Evolutionary conservation across 2,329 filamentous ascomycete genomes (phyloP), one percentile per base, ranked within the genome.

Genomic region (Coleophoma eucalyptorum): DNA sequence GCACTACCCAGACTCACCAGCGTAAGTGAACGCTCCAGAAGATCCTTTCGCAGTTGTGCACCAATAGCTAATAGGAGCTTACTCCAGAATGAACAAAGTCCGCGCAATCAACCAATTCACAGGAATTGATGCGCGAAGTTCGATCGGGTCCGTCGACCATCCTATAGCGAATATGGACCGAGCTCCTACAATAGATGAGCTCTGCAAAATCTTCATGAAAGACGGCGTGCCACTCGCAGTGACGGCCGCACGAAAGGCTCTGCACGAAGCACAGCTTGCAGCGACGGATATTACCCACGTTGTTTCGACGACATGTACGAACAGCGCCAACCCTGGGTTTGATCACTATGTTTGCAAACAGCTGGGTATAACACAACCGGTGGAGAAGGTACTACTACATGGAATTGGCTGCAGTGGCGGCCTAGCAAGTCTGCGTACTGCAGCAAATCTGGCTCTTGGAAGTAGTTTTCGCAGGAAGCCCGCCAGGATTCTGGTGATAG

Each of bases 261-360:
- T 83, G 10, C 66, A 69, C 7, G 80, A 84, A 62, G 78, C 81
- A 5, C 69, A 71, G 15, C 64, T 83, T 40, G 71, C 75, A 40
- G 62, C 74, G 0, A 61, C 62, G 3, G 70, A 82, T 47, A 82
- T 88, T 55, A 88, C 83, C 3, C 84, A 88, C 59, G 73, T 86
- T 38, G 82, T 88, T 8, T 79, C 82, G 20, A 85, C 83, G 0
- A 87, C 83, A 5, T 87, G 84, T 63, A 88, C 84, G 8, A 81
- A 87, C 62, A 85, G 81, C 55, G 82, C 83, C 15, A 87, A 87
- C 62, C 84, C 84, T 0, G 84, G 84, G 1, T 87, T 82, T 61
- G 84, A 87, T 57, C 81, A 86, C 63, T 84, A 74, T 55, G 80
- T 87, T 20, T 77, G 77, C 48, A 81, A 80, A 60, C 69, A 72